A percentile compares a stretch with the other conserved stretches of the same genome.
Conservation (phyloP, 2,329 filamentous ascomycete genomes). For the Penicillium sp. region DNA sequence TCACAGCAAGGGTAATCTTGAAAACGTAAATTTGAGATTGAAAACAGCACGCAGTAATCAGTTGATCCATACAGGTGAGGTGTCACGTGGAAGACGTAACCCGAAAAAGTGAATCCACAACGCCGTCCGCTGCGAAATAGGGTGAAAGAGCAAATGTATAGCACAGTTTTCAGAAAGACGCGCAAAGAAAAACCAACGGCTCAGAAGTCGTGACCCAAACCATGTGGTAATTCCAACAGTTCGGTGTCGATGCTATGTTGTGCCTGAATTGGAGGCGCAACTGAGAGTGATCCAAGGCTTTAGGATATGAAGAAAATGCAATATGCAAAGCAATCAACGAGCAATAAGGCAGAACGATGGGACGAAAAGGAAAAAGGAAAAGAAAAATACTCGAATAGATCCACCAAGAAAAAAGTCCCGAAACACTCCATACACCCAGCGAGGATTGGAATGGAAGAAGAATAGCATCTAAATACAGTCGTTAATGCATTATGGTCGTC, state of each 20-base stretch:
- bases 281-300: slow-evolving; percentile 10
- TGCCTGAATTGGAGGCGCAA: slow-evolving; percentile 1
- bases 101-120: slow-evolving; percentile 16
- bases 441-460: slow-evolving; percentile 24
- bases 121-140: slow-evolving; percentile 27
- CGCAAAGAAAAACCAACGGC: not conserved
- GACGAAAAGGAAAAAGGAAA: not conserved
- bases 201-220: slow-evolving; percentile 14
- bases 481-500: slow-evolving; percentile 39
- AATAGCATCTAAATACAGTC: slow-evolving; percentile 30
- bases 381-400: slow-evolving; percentile 11
- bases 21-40: slow-evolving; percentile 1
- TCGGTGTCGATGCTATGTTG: slow-evolving; percentile 4
- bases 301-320: slow-evolving; percentile 20
- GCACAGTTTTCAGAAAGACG: slow-evolving; percentile 11
- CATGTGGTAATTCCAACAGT: slow-evolving; percentile 4
- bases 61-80: not conserved
- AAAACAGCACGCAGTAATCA: not conserved
- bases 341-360: slow-evolving; percentile 1
- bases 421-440: slow-evolving; percentile 29
- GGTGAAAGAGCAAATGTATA: slow-evolving; percentile 19
- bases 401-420: slow-evolving; percentile 19
- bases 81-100: not conserved
- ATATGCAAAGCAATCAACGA: slow-evolving; percentile 17
- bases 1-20: not conserved